Evolutionary conservation across 2,329 filamentous ascomycete species (phyloP).

Genomic region (Aspergillus fumigatiaffinis): DNA sequence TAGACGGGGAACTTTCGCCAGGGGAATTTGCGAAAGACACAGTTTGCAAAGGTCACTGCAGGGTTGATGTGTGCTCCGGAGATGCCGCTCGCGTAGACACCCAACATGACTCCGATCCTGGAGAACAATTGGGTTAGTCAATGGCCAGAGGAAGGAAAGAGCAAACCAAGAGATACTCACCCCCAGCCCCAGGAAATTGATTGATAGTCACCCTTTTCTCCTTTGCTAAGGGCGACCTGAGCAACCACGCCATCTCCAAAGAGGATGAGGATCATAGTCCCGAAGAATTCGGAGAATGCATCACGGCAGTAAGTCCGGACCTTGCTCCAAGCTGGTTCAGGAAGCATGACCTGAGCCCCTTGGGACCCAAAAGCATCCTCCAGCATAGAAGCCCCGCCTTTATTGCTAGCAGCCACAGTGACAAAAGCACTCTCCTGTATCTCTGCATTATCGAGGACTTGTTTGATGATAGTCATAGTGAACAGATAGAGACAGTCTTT

Average conservation of each 20-base stretch:
- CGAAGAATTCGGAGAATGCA: constrained; percentile 64
- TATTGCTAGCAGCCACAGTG: constrained; percentile 15
- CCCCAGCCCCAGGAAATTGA: constrained; percentile 52
- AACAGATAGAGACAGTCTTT: not conserved
- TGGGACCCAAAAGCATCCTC: constrained; percentile 8
- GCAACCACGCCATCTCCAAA: constrained; percentile 70
- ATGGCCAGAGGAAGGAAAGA: constrained; percentile 5
- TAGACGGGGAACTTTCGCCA: constrained; percentile 70
- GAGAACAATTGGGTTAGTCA: not conserved
- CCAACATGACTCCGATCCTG: constrained; percentile 64
- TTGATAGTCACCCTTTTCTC: constrained; percentile 46
- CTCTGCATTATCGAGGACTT: constrained; percentile 2
- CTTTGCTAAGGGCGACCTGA: constrained; percentile 59
- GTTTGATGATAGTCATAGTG: not conserved
- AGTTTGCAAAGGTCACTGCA: constrained; percentile 67
- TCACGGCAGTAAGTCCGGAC: constrained; percentile 53
- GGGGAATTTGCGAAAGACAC: constrained; percentile 63
- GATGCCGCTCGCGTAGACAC: constrained; percentile 57
- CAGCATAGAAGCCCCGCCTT: constrained; percentile 15
- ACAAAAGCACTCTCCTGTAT: constrained; percentile 16
- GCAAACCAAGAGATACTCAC: constrained; percentile 24
- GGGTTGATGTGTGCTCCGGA: constrained; percentile 67
- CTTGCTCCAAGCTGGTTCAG: constrained; percentile 49
- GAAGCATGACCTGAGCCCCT: constrained; percentile 1
- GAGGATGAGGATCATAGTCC: constrained; percentile 63